phyloP scores from a whole-genome alignment of 192 early-diverging fungal species.

The Linnemannia elongata region DNA sequence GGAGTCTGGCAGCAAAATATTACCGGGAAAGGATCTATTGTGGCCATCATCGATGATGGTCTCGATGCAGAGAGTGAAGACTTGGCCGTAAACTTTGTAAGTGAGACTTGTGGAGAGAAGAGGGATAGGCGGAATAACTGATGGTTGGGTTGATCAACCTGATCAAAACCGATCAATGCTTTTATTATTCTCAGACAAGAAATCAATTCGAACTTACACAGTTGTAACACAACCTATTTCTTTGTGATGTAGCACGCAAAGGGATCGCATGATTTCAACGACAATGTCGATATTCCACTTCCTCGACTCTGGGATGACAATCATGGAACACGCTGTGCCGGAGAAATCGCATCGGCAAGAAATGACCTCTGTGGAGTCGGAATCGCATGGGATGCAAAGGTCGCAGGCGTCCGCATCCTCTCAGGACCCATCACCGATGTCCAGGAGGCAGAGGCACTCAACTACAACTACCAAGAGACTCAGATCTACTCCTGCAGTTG shows the following conservation, averaged over 20 bases:
- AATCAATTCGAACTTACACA: neutral
- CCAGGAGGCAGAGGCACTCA: conserved; percentile 93
- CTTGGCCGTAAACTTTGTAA: conserved; percentile 89
- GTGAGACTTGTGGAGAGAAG: conserved; percentile 25
- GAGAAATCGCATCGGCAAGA: conserved; percentile 93
- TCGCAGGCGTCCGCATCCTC: conserved; percentile 92
- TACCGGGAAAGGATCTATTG: conserved; percentile 88
- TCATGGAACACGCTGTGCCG: conserved; percentile 98
- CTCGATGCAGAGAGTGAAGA: conserved; percentile 90
- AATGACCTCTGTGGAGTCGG: conserved; percentile 97
- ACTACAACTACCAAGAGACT: conserved; percentile 89
- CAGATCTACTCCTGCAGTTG: conserved; percentile 97
- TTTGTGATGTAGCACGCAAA: conserved; percentile 76
- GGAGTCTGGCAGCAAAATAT: conserved; percentile 89
- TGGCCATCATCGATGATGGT: conserved; percentile 97
- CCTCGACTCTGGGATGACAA: conserved; percentile 84
- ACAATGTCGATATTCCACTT: conserved; percentile 78
- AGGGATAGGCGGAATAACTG: neutral
- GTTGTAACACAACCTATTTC: neutral
- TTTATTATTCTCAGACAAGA: neutral
- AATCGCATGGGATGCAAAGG: conserved; percentile 88
- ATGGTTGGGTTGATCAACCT: neutral
- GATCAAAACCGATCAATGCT: neutral
- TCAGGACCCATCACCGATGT: conserved; percentile 91
- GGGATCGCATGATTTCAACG: conserved; percentile 97